Base-by-base conservation (phyloP, 2,329 filamentous ascomycete genomes). In the Aspergillus sojae region DNA sequence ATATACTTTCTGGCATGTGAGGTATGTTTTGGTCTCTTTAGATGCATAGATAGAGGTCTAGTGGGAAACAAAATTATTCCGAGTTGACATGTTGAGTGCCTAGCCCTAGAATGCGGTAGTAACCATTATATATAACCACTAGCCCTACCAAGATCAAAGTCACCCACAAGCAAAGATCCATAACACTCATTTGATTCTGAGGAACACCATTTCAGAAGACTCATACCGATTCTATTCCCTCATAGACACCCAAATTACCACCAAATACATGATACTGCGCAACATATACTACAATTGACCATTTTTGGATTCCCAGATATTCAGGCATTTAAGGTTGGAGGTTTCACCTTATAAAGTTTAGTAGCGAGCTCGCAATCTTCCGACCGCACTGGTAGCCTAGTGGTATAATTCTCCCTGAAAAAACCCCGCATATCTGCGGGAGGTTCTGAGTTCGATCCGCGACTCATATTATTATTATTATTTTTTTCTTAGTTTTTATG, bases 281-380 rank as follows among this genome's bases (percentile, higher is more conserved):
- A 41, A n/a, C n/a, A 14, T 6, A 26, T 21, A 46, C 10, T n/a
- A 19, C 16, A 4, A 19, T 1, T 9, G 39, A n/a, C 16, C 16
- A 10, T n/a, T 7, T 41, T 16, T 36, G 16, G 14, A 16, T 7
- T 14, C 16, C 2, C 4, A 19, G 39, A 41, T 41, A 4, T 36
- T 14, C 16, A 0, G 3, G 7, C 2, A 16, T 19, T 12, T 2
- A 23, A 23, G 4, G 4, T 45, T 46, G 3, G 5, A 14, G 5
- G 6, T 16, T 1, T 5, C 4, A 28, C 1, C 1, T 11, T 12
- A 12, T 23, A 46, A 0, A 6, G 11, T 16, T 3, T 0, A 36
- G 1, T 16, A 36, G 0, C 1, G 0, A 0, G 0, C 4, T 1
- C 5, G 5, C 34, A 6, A 1, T 1, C 21, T 46, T 23, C 7